Evolutionary conservation across 805 yeast species (phyloP).

Genomic region (Teunomyces pallodes): DNA sequence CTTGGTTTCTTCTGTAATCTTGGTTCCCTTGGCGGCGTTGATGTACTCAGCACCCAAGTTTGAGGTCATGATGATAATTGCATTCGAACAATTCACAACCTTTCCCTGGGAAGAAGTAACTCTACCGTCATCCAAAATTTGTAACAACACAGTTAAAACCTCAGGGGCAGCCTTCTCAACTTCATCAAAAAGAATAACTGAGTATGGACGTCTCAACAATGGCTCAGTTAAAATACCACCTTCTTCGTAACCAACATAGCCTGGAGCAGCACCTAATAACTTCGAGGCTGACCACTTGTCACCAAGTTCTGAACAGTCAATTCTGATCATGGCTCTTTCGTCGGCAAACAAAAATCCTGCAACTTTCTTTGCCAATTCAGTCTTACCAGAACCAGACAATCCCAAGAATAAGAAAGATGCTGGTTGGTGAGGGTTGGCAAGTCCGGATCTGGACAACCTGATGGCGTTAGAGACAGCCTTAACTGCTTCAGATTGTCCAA

Average conservation of each 20-base stretch:
- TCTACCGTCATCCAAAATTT: slow-evolving; percentile 94
- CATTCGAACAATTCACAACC: slow-evolving; percentile 86
- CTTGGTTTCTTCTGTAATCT: slow-evolving; percentile 65
- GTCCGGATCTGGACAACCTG: slow-evolving; percentile 88
- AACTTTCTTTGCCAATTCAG: slow-evolving; percentile 93
- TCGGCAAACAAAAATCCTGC: slow-evolving; percentile 96
- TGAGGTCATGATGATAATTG: slow-evolving; percentile 93
- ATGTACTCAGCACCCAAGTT: slow-evolving; percentile 94
- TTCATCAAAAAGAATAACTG: slow-evolving; percentile 95
- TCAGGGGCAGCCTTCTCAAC: slow-evolving; percentile 99
- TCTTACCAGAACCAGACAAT: slow-evolving; percentile 96
- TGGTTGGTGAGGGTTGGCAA: slow-evolving; percentile 95
- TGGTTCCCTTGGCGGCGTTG: slow-evolving; percentile 60
- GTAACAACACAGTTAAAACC: slow-evolving; percentile 86
- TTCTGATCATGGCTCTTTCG: slow-evolving; percentile 94
- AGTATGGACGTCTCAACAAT: slow-evolving; percentile 85
- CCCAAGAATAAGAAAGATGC: slow-evolving; percentile 94
- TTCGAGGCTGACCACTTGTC: slow-evolving; percentile 96
- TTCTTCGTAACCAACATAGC: slow-evolving; percentile 91
- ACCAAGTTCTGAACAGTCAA: slow-evolving; percentile 93
- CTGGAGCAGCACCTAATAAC: slow-evolving; percentile 95
- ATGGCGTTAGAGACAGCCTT: slow-evolving; percentile 95
- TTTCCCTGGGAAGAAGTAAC: slow-evolving; percentile 94
- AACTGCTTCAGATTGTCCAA: slow-evolving; percentile 95
- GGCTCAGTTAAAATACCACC: slow-evolving; percentile 97